Conservation (phyloP, 2,329 filamentous ascomycete species). For the Colletotrichum chrysophilum region DNA sequence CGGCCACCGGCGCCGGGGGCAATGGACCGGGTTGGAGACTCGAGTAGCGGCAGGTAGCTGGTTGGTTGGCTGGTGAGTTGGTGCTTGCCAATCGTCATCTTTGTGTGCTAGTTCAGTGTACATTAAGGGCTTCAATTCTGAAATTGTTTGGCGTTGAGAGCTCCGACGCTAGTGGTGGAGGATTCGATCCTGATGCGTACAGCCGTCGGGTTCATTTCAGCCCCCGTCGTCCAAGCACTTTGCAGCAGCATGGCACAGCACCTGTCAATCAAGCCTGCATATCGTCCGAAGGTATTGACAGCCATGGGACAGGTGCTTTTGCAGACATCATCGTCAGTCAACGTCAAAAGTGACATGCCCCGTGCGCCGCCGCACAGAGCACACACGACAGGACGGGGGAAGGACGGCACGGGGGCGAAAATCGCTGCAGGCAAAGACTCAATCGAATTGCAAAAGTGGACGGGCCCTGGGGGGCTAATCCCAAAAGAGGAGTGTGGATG, state of each 20-base stretch:
- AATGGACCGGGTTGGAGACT: not conserved
- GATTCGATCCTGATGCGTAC: not conserved
- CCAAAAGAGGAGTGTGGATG: not conserved
- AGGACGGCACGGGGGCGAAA: not conserved
- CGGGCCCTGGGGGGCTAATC: not conserved
- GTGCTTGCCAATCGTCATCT: not conserved
- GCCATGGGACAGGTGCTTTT: not conserved
- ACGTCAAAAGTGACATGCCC: not conserved
- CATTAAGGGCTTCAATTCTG: not conserved
- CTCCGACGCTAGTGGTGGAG: not conserved
- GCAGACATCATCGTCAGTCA: not conserved
- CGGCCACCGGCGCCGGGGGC: not conserved
- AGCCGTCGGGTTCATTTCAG: not conserved
- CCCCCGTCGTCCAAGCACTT: not conserved
- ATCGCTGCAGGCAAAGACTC: slow-evolving; percentile 15
- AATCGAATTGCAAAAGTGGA: slow-evolving; percentile 21
- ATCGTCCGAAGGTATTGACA: too few species aligned
- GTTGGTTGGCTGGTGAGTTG: not conserved
- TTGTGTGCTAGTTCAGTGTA: too few species aligned
- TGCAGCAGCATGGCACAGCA: not conserved
- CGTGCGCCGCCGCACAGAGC: slow-evolving; percentile 1
- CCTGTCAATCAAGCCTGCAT: not conserved
- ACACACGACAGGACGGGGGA: not conserved
- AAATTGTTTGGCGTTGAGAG: not conserved
- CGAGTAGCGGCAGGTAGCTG: not conserved